phyloP scores from a whole-genome alignment of 2,329 filamentous ascomycete species.

The Penicillium sp. region DNA sequence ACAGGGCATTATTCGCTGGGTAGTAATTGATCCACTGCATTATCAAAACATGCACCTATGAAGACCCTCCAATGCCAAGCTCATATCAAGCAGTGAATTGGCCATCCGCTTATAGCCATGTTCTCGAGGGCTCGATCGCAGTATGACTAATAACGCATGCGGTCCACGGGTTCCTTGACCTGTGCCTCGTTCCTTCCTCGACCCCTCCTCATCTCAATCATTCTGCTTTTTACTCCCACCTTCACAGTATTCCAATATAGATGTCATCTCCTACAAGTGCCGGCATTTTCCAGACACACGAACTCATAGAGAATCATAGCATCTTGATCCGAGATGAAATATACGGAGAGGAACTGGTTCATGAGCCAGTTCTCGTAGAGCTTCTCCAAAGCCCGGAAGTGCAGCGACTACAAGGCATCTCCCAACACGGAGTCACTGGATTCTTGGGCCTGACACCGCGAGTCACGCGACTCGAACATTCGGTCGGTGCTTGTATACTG shows the following conservation, averaged over 20 bases:
- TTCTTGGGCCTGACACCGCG: conserved; percentile 36
- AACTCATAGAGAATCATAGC: conserved; percentile 12
- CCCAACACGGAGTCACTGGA: conserved; percentile 41
- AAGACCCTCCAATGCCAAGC: too few relatives aligned
- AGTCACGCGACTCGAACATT: conserved; percentile 44
- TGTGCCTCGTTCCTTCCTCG: too few relatives aligned
- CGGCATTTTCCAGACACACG: conserved; percentile 19
- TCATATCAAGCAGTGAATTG: too few relatives aligned
- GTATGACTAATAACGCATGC: too few relatives aligned
- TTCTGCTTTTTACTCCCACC: not conserved
- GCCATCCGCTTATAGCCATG: too few relatives aligned
- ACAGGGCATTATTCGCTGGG: too few relatives aligned
- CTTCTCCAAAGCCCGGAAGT: conserved; percentile 37
- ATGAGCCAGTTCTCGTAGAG: conserved; percentile 40
- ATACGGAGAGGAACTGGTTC: conserved; percentile 36
- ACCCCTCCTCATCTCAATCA: not conserved
- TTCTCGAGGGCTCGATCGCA: too few relatives aligned
- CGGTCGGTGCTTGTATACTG: conserved; percentile 42
- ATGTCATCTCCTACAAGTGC: not conserved
- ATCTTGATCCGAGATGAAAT: conserved; percentile 37
- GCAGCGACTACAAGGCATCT: conserved; percentile 36
- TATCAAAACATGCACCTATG: too few relatives aligned
- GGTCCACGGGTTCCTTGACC: too few relatives aligned
- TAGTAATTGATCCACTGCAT: too few relatives aligned
- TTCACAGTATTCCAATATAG: not conserved